Conservation (phyloP, 108 stramenopile genomes). For the Nitzschia sp. region DNA sequence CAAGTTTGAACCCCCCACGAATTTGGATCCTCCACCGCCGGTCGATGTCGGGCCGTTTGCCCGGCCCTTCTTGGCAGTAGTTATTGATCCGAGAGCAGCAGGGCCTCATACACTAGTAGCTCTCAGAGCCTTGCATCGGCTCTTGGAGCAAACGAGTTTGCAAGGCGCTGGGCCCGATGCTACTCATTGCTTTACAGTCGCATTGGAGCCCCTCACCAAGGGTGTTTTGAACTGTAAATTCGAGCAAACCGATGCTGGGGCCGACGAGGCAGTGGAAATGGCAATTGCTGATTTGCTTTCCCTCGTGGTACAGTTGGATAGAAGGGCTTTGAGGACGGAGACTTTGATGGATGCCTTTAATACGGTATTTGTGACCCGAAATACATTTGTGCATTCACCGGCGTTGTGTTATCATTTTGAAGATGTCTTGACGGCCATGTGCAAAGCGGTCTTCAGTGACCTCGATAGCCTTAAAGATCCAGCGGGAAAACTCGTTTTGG, state of each 20-base stretch:
- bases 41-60: conserved; percentile 49
- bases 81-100: conserved; percentile 83
- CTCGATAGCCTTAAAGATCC: conserved; percentile 27
- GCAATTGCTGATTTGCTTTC: conserved; percentile 84
- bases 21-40: conserved; percentile 9
- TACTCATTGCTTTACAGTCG: conserved; percentile 19
- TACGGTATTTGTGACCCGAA: conserved; percentile 78
- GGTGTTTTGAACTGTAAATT: conserved; percentile 81
- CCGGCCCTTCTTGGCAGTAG: conserved; percentile 80
- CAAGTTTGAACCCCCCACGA: conserved; percentile 8
- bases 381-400: conserved; percentile 80
- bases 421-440: conserved; percentile 69
- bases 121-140: conserved; percentile 66
- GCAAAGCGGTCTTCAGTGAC: conserved; percentile 57
- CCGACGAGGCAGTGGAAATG: conserved; percentile 93
- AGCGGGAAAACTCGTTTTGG: conserved; percentile 51
- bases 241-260: conserved; percentile 87
- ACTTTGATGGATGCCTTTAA: conserved; percentile 77
- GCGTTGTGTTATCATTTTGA: conserved; percentile 86
- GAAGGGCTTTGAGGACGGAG: conserved; percentile 43
- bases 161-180: conserved; percentile 24
- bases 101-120: conserved; percentile 88
- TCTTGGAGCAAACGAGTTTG: conserved; percentile 57
- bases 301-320: conserved; percentile 52
- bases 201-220: conserved; percentile 37